Evolutionary conservation across 345 rosid species (phyloP).

Genomic region (Euphorbia tirucalli): DNA sequence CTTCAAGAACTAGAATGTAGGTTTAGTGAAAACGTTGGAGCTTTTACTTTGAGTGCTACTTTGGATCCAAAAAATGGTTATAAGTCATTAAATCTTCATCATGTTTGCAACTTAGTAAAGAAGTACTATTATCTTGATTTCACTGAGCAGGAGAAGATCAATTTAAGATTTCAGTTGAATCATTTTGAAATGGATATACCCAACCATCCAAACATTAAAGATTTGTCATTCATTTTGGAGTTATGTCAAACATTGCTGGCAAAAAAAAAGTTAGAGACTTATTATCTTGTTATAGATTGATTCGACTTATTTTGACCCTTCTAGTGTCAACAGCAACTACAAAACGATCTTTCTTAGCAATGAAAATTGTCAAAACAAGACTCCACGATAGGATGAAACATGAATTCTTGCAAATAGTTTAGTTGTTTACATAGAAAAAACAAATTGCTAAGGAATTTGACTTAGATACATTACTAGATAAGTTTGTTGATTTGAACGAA

Average conservation of each 20-base stretch:
- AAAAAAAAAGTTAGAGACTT: slow-evolving; percentile 4
- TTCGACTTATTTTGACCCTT: not conserved
- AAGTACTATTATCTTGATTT: not conserved
- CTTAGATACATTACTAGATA: too few species aligned
- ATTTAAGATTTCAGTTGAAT: not conserved
- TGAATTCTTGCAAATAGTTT: not conserved
- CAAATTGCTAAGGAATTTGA: too few species aligned
- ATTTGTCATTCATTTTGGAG: too few species aligned
- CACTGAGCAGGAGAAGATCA: not conserved
- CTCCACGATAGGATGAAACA: too few species aligned
- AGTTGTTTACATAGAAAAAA: too few species aligned
- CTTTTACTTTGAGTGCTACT: not conserved
- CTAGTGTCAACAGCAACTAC: not conserved
- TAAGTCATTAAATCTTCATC: slow-evolving; percentile 4
- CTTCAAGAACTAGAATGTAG: slow-evolving; percentile 4
- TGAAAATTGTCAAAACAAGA: not conserved
- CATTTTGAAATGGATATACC: not conserved
- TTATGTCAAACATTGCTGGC: too few species aligned
- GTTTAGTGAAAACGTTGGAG: slow-evolving; percentile 2
- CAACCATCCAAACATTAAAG: too few species aligned
- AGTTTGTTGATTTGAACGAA: too few species aligned
- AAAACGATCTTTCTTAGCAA: not conserved
- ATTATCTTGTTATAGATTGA: not conserved
- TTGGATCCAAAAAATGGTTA: slow-evolving; percentile 1
- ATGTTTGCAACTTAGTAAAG: not conserved